Evolutionary conservation across 139 green algal species (phyloP).

Genomic region (Tetradesmus lagerheimii): DNA sequence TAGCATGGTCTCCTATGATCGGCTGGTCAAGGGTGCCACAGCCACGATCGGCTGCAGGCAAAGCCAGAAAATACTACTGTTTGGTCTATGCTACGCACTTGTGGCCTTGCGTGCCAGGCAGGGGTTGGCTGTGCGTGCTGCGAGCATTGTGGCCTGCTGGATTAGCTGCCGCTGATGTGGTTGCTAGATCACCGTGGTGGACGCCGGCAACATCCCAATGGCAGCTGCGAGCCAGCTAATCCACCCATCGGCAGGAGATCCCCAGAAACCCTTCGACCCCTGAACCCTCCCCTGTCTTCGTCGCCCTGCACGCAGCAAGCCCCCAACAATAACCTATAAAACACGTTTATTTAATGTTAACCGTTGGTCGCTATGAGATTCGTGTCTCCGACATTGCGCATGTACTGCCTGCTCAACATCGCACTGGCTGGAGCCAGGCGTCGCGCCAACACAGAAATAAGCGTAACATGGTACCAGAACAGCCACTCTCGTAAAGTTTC

Average conservation of each 20-base stretch:
- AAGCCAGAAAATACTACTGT: background rate
- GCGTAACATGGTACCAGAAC: too few species aligned
- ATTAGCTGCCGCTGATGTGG: background rate
- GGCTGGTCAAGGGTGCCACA: background rate
- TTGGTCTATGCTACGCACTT: background rate
- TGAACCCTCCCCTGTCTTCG: background rate
- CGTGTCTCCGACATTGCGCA: too few species aligned
- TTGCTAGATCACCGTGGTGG: background rate
- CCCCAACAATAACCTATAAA: too few species aligned
- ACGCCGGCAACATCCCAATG: background rate
- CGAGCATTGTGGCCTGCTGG: constrained; percentile 1
- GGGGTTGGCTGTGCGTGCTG: background rate
- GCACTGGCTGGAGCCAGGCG: too few species aligned
- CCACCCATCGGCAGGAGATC: background rate
- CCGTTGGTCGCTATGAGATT: too few species aligned
- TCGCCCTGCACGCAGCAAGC: too few species aligned
- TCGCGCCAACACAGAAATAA: too few species aligned
- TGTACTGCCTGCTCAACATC: too few species aligned
- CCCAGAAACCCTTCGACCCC: background rate
- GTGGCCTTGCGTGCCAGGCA: background rate
- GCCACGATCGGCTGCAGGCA: background rate
- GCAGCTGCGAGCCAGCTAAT: background rate
- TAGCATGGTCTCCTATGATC: background rate
- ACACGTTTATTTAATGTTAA: too few species aligned
- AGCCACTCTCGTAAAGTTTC: too few species aligned